These are phyloP conservation scores for Pinus taeda DNA, from an alignment of 75 land plant genomes.

Conservation along the genomic window DNA sequence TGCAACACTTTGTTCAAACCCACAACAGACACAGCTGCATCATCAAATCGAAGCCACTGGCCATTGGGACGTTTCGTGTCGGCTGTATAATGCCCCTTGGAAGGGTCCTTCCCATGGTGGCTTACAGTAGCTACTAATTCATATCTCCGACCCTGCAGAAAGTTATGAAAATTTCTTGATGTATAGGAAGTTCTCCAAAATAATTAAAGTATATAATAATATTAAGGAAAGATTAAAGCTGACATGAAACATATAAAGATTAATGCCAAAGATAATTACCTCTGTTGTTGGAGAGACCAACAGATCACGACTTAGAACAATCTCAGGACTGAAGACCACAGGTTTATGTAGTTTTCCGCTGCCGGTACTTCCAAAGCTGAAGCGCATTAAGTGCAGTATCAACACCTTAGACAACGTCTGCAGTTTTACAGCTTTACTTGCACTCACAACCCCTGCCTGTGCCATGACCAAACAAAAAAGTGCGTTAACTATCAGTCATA, in stretches of 20 bases:
- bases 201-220: not conserved
- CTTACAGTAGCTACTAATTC: constrained; percentile 93
- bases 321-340: constrained; percentile 63
- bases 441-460: constrained; percentile 79
- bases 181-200: not conserved
- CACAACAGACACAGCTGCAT: constrained; percentile 62
- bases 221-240: not conserved
- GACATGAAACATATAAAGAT: not conserved
- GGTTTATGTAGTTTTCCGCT: constrained; percentile 83
- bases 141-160: constrained; percentile 72
- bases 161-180: not conserved
- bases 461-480: not conserved
- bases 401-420: constrained; percentile 75
- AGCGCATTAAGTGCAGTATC: constrained; percentile 93
- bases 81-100: constrained; percentile 93
- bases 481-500: too few species aligned
- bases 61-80: constrained; percentile 68
- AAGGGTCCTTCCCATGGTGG: constrained; percentile 89
- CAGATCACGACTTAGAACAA: constrained; percentile 75
- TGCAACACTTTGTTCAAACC: constrained; percentile 67
- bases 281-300: constrained; percentile 65
- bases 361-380: constrained; percentile 84
- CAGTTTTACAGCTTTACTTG: constrained; percentile 83
- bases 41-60: constrained; percentile 85
- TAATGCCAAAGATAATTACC: constrained; percentile 29